Conservation (phyloP, 257 asterid species). For the Avicennia marina region DNA sequence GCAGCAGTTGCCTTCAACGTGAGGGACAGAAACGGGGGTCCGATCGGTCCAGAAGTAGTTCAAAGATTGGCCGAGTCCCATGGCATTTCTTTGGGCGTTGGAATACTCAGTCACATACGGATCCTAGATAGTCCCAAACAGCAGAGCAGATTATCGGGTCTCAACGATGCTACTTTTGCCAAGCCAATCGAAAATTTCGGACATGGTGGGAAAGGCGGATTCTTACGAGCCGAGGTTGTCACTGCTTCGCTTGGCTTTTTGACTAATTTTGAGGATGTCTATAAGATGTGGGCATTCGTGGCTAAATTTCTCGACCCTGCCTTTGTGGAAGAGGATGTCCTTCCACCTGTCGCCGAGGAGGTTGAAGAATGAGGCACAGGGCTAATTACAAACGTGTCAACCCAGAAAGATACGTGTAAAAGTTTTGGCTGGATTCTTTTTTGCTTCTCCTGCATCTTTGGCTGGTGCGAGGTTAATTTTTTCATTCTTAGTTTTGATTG, state of each 20-base stretch:
- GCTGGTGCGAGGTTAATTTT: slow-evolving; percentile 42
- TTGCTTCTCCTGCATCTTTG: slow-evolving; percentile 37
- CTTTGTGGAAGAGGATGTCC: too few species aligned
- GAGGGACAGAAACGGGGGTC: slow-evolving; percentile 60
- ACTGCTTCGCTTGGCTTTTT: slow-evolving; percentile 93
- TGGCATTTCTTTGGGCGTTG: slow-evolving; percentile 65
- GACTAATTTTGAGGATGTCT: slow-evolving; percentile 81
- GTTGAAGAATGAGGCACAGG: not conserved
- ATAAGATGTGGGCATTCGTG: too few species aligned
- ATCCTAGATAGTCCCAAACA: slow-evolving; percentile 54
- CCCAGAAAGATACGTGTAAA: slow-evolving; percentile 13
- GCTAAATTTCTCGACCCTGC: too few species aligned
- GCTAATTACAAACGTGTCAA: slow-evolving; percentile 13
- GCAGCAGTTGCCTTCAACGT: slow-evolving; percentile 84
- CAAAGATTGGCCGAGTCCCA: slow-evolving; percentile 66
- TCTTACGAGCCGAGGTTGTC: slow-evolving; percentile 87
- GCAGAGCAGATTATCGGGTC: slow-evolving; percentile 41
- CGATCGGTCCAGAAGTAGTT: slow-evolving; percentile 67
- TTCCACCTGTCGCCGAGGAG: too few species aligned
- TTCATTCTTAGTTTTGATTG: slow-evolving; percentile 58
- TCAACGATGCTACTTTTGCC: slow-evolving; percentile 75
- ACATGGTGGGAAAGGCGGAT: slow-evolving; percentile 65
- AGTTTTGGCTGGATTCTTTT: slow-evolving; percentile 29
- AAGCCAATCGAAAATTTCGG: slow-evolving; percentile 83
- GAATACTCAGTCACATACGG: slow-evolving; percentile 73